Evolutionary conservation across 805 yeast species (phyloP).

Genomic region (Ogataea salicorniae): DNA sequence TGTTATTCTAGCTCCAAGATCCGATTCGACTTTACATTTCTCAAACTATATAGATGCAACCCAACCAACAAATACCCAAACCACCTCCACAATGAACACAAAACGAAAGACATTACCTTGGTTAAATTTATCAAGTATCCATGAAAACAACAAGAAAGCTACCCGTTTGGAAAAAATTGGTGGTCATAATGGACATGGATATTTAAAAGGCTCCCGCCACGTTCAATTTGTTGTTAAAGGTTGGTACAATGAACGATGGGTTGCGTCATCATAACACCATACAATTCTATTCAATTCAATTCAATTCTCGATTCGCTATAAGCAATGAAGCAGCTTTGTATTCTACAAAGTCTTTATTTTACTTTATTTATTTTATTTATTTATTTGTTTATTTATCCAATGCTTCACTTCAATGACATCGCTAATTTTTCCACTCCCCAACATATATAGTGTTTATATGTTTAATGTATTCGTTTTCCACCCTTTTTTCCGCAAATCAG

Average conservation of each 20-base stretch:
- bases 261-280: not conserved
- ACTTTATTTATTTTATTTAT: not conserved
- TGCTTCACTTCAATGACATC: too few relatives aligned
- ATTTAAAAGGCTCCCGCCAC: constrained; percentile 7
- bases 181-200: constrained; percentile 9
- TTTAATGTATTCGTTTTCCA: too few relatives aligned
- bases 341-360: not conserved
- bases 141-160: not conserved
- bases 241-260: constrained; percentile 41
- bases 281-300: not conserved
- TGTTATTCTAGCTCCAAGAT: constrained; percentile 47
- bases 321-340: not conserved
- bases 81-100: not conserved
- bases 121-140: constrained; percentile 8
- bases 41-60: constrained; percentile 1
- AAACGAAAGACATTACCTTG: constrained; percentile 11
- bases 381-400: not conserved
- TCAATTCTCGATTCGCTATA: not conserved
- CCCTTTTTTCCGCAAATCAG: too few relatives aligned
- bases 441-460: too few relatives aligned
- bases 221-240: constrained; percentile 40
- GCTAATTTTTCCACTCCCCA: too few relatives aligned
- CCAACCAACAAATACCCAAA: not conserved
- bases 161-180: not conserved
- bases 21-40: constrained; percentile 24